Evolutionary conservation across 2,329 filamentous ascomycete species (phyloP).

Genomic region (Fusarium xylarioides): DNA sequence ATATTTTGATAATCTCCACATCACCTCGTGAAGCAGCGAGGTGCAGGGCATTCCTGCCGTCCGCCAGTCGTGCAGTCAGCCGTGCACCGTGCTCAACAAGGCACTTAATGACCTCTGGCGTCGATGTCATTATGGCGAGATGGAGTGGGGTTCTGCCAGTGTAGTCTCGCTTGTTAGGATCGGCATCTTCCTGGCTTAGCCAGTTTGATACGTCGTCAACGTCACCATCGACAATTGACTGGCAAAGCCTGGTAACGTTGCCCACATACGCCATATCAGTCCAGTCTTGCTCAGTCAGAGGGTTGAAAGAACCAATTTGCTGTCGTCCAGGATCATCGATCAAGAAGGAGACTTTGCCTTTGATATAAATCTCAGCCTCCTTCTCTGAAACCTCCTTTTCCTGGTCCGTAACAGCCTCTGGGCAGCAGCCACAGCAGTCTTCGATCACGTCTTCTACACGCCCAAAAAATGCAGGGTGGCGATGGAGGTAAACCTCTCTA

Average conservation of each 20-base stretch:
- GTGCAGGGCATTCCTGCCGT: slow-evolving; percentile 85
- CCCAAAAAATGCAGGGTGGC: slow-evolving; percentile 88
- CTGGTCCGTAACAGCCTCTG: slow-evolving; percentile 72
- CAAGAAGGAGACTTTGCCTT: slow-evolving; percentile 76
- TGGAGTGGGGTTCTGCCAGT: slow-evolving; percentile 83
- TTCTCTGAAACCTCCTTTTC: slow-evolving; percentile 76
- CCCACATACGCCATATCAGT: slow-evolving; percentile 92
- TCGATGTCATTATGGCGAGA: slow-evolving; percentile 75
- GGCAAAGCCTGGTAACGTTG: slow-evolving; percentile 78
- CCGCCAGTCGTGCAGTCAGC: slow-evolving; percentile 77
- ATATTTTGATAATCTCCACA: slow-evolving; percentile 72
- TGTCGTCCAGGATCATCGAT: slow-evolving; percentile 85
- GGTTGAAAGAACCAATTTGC: slow-evolving; percentile 76
- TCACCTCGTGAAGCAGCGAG: slow-evolving; percentile 77
- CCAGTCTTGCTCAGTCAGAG: slow-evolving; percentile 84
- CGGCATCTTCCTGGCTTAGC: slow-evolving; percentile 71
- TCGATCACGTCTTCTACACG: slow-evolving; percentile 76
- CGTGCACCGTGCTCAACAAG: slow-evolving; percentile 78
- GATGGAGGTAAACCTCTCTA: slow-evolving; percentile 79
- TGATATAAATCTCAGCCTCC: slow-evolving; percentile 80
- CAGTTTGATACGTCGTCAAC: slow-evolving; percentile 76
- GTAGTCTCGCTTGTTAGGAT: slow-evolving; percentile 79
- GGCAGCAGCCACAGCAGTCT: slow-evolving; percentile 86
- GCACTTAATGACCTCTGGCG: slow-evolving; percentile 73
- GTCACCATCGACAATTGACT: slow-evolving; percentile 81